phyloP scores from a whole-genome alignment of 2,329 filamentous ascomycete species.

The Colletotrichum caudatum region DNA sequence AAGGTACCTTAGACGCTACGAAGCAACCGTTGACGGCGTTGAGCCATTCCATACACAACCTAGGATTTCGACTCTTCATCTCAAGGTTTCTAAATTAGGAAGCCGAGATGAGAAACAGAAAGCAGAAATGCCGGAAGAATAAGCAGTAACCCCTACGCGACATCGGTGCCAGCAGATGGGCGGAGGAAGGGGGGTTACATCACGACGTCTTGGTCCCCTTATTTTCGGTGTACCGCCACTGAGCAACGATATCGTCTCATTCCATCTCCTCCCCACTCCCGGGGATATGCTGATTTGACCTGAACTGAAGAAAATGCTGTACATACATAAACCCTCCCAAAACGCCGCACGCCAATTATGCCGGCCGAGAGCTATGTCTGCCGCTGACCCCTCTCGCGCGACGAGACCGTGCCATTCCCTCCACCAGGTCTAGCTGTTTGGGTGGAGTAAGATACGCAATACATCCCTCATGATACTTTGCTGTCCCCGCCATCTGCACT shows the following conservation, averaged over 20 bases:
- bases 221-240: not conserved
- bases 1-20: not conserved
- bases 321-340: conserved; percentile 4
- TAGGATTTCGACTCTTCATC: conserved; percentile 5
- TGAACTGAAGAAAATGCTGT: not conserved
- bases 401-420: conserved; percentile 1
- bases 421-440: conserved; percentile 9
- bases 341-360: conserved; percentile 34
- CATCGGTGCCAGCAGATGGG: not conserved
- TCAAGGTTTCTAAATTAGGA: conserved; percentile 5
- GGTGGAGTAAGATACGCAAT: conserved; percentile 5
- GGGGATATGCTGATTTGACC: conserved; percentile 12
- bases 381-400: conserved; percentile 16
- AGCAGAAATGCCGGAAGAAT: not conserved
- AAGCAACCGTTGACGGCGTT: conserved; percentile 1
- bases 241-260: conserved; percentile 11
- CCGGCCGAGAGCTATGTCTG: conserved; percentile 18
- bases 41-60: not conserved
- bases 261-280: not conserved
- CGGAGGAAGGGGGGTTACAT: not conserved
- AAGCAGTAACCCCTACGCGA: not conserved
- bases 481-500: not conserved
- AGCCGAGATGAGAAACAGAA: not conserved
- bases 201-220: not conserved
- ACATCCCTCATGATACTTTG: conserved; percentile 5